Conservation (phyloP, 441 rosid genomes). For the Pelargonium myrrhifolium region DNA sequence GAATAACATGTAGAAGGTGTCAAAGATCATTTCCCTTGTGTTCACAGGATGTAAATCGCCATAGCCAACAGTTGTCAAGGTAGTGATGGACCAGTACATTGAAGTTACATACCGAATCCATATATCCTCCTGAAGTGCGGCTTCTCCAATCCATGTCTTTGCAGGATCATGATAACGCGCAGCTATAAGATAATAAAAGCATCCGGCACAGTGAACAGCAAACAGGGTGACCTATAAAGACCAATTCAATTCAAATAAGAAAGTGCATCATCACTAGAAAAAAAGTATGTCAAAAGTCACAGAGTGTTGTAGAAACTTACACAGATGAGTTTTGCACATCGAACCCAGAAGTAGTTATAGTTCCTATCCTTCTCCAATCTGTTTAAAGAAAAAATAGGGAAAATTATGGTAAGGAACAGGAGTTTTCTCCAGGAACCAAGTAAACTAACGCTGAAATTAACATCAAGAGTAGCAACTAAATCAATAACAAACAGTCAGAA, state of each 20-base stretch:
- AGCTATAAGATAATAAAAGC: constrained; percentile 74
- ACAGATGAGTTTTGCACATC: constrained; percentile 67
- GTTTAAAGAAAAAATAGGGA: constrained; percentile 18
- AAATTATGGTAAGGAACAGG: not conserved
- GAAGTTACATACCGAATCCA: constrained; percentile 75
- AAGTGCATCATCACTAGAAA: not conserved
- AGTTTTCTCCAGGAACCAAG: not conserved
- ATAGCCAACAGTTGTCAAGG: constrained; percentile 76
- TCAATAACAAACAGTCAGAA: not conserved
- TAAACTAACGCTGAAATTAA: not conserved
- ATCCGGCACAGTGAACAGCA: constrained; percentile 69
- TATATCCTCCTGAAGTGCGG: constrained; percentile 39
- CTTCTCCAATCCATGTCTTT: constrained; percentile 59
- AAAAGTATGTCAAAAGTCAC: not conserved
- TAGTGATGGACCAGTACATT: constrained; percentile 85
- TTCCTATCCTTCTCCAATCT: constrained; percentile 82
- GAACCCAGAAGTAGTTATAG: constrained; percentile 77
- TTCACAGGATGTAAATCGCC: constrained; percentile 88
- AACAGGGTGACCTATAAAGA: constrained; percentile 66
- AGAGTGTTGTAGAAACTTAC: constrained; percentile 37
- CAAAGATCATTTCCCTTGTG: constrained; percentile 69
- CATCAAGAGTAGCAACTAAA: not conserved
- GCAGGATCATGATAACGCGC: constrained; percentile 48
- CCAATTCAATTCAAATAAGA: constrained; percentile 11
- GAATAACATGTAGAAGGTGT: constrained; percentile 75